Evolutionary conservation across 2,329 filamentous ascomycete species (phyloP).

Genomic region (Dactylellina cionopaga): DNA sequence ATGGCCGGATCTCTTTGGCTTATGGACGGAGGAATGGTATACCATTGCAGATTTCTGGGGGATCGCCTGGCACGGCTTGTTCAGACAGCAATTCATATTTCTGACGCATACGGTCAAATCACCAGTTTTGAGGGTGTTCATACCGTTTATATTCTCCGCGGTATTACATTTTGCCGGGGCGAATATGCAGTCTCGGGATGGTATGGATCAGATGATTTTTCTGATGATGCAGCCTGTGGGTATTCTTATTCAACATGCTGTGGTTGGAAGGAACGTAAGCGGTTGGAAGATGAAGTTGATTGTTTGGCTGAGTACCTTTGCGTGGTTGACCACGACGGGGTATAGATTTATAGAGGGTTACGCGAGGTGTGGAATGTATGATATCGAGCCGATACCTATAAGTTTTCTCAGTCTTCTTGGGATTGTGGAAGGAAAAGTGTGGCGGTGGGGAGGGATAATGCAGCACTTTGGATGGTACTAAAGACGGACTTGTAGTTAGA

Average conservation of each 20-base stretch:
- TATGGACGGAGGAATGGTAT: slow-evolving; percentile 48
- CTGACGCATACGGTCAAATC: slow-evolving; percentile 31
- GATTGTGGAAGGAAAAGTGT: slow-evolving; percentile 25
- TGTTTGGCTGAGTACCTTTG: slow-evolving; percentile 25
- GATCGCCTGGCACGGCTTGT: slow-evolving; percentile 45
- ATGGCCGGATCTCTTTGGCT: slow-evolving; percentile 44
- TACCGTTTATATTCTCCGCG: slow-evolving; percentile 41
- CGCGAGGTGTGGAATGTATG: slow-evolving; percentile 42
- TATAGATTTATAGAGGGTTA: slow-evolving; percentile 38
- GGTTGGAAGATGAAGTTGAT: slow-evolving; percentile 3
- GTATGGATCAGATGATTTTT: slow-evolving; percentile 15
- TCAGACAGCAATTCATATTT: slow-evolving; percentile 40
- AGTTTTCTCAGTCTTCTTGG: slow-evolving; percentile 37
- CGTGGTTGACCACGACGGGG: slow-evolving; percentile 26
- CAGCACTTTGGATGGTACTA: slow-evolving; percentile 24
- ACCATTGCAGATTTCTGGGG: slow-evolving; percentile 47
- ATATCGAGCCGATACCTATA: slow-evolving; percentile 46
- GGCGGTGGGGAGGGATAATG: slow-evolving; percentile 16
- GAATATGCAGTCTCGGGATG: slow-evolving; percentile 31
- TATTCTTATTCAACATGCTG: slow-evolving; percentile 23
- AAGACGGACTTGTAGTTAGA: background rate
- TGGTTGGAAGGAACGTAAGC: slow-evolving; percentile 10
- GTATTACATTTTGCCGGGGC: slow-evolving; percentile 40
- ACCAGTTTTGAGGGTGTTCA: slow-evolving; percentile 10
- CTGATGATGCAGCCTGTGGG: slow-evolving; percentile 33